Base-by-base conservation (phyloP, 768 basidiomycete species). In the Pulveroboletus ravenelii region DNA sequence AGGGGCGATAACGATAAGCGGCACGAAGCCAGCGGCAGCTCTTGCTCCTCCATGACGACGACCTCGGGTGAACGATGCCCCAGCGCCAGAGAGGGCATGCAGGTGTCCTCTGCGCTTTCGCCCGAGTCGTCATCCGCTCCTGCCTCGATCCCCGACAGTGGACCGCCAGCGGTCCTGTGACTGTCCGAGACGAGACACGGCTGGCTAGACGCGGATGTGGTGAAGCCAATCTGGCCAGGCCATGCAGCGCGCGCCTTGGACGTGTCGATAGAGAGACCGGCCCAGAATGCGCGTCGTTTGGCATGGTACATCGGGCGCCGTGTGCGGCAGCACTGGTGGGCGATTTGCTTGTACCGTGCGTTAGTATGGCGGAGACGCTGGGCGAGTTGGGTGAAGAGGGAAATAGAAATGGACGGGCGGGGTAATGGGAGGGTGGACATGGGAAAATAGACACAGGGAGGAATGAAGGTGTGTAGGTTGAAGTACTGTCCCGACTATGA, bases 191-290 rank as follows among this genome's bases (percentile, higher is more conserved):
- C 10, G 4, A 30, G 41, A 23, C n/a, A n/a, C 0, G 4, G 25
- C 12, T 23, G 20, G 20, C 20, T 23, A 23, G 20, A 23, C 20
- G 2, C 20, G 20, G 20, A 4, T 23, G 34, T 10, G 6, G 29
- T 32, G 54, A 77, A 75, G 45, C 79, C 68, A 1, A 63, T 56
- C 15, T 45, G 53, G 9, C 68, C 71, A 14, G 70, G 70, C 52
- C 74, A 74, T 15, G 60, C 59, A 15, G 32, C 23, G 35, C 63
- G 54, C 3, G 81, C 79, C 23, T 61, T 67, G 14, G 60, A 55
- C 23, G 75, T 71, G 63, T 78, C 70, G 42, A 84, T 65, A 6
- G 51, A 56, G 31, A 83, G 76, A 27, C 74, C 70, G n/a, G 76
- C 71, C 13, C 52, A 51, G 12, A 52, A 56, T 5, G 82, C 82